These are phyloP conservation scores for Calonectria montana DNA, from an alignment of 2,329 filamentous ascomycete species.

Conservation along the genomic window DNA sequence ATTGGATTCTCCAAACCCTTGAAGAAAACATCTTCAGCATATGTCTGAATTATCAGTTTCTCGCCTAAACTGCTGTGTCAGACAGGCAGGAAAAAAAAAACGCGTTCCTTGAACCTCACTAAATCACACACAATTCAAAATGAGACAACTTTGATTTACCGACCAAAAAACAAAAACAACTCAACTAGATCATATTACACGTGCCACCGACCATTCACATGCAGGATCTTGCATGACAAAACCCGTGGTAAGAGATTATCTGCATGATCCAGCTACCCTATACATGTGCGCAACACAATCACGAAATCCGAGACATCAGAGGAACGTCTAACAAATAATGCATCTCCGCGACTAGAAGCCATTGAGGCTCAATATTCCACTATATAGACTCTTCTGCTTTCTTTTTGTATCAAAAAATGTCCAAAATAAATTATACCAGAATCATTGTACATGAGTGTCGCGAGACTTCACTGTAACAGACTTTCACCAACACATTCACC, in stretches of 20 bases:
- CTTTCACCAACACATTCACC: neutral
- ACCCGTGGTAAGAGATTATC: neutral
- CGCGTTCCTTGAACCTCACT: neutral
- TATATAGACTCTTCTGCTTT: no score
- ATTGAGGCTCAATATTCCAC: neutral
- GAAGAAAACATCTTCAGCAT: neutral
- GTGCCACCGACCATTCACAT: neutral
- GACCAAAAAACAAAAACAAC: neutral
- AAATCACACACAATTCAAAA: neutral
- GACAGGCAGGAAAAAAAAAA: neutral
- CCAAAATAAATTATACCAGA: neutral
- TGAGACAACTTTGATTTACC: neutral
- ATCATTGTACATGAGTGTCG: no score
- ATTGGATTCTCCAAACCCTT: neutral
- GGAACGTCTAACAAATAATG: neutral
- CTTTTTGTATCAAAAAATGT: no score
- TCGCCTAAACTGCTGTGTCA: neutral
- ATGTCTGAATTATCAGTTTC: neutral
- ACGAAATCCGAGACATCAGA: neutral
- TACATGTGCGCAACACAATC: neutral
- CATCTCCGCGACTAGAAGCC: neutral
- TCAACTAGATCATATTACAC: neutral
- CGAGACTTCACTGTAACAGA: no score
- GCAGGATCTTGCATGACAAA: neutral
- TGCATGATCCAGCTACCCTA: conserved; percentile 28